These are phyloP conservation scores for Fusarium burgessii DNA, from an alignment of 2,329 filamentous ascomycete species.

Conservation along the genomic window DNA sequence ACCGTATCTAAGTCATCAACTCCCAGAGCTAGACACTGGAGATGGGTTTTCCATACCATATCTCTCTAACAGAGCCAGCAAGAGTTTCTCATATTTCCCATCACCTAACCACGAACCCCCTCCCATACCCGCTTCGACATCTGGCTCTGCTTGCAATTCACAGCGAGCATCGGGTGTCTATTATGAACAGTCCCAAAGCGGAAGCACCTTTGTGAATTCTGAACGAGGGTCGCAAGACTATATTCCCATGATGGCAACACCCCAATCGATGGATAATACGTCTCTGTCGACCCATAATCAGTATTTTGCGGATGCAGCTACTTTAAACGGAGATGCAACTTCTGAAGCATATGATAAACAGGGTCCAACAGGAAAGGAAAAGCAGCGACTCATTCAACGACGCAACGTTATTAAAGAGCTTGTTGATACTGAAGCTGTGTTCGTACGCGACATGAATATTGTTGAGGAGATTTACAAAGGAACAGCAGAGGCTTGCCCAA, in stretches of 20 bases:
- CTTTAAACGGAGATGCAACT: conserved; percentile 54
- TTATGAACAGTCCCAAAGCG: conserved; percentile 54
- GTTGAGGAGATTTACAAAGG: conserved; percentile 98
- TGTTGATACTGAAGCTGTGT: conserved; percentile 90
- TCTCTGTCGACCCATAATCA: conserved; percentile 59
- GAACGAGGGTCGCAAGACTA: conserved; percentile 61
- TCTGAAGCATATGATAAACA: conserved; percentile 54
- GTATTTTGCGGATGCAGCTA: conserved; percentile 53
- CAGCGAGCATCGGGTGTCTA: conserved; percentile 58
- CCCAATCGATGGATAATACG: conserved; percentile 61
- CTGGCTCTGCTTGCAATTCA: conserved; percentile 53
- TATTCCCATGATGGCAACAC: conserved; percentile 56
- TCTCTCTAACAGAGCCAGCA: conserved; percentile 51
- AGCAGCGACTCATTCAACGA: conserved; percentile 81
- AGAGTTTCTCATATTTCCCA: conserved; percentile 49
- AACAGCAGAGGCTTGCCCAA: conserved; percentile 83
- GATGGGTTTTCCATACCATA: conserved; percentile 64
- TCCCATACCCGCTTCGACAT: conserved; percentile 57
- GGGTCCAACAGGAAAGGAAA: conserved; percentile 64
- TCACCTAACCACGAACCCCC: conserved; percentile 65
- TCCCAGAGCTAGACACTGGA: conserved; percentile 65
- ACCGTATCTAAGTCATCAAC: conserved; percentile 53
- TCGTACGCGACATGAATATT: conserved; percentile 95
- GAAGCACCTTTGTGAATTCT: conserved; percentile 58
- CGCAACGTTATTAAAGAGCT: conserved; percentile 90